Conservation (phyloP, 2,329 filamentous ascomycete species). For the Cephalotrichum gorgonifer region DNA sequence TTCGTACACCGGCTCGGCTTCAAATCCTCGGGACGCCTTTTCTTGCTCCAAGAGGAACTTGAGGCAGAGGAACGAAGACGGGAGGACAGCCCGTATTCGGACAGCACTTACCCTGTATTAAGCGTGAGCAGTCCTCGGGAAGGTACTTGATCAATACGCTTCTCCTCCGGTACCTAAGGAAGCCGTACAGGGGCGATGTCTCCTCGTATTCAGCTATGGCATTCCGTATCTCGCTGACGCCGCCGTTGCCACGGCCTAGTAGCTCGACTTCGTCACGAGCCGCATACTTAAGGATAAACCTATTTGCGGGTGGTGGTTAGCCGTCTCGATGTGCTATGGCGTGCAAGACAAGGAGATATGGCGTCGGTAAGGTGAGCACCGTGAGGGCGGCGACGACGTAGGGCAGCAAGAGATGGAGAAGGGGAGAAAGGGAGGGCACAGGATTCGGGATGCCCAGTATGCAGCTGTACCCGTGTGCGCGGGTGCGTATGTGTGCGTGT, state of each 20-base stretch:
- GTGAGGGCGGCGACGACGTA: neutral
- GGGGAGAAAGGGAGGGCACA: neutral
- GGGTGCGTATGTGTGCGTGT: neutral
- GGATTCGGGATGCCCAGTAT: neutral
- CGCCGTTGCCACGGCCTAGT: conserved; percentile 65
- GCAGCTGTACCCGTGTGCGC: neutral
- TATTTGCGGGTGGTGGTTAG: conserved; percentile 24
- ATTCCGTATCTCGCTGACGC: conserved; percentile 73
- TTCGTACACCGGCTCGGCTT: neutral
- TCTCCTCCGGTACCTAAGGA: conserved; percentile 78
- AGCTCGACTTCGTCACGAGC: conserved; percentile 82
- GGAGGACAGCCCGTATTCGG: conserved; percentile 4
- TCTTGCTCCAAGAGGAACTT: neutral
- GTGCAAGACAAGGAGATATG: too few relatives aligned
- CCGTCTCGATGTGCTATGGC: neutral
- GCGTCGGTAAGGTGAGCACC: neutral
- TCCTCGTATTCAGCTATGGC: conserved; percentile 72
- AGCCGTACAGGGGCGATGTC: conserved; percentile 80
- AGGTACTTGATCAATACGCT: conserved; percentile 90
- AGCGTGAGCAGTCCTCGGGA: conserved; percentile 78
- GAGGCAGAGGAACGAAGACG: conserved; percentile 1
- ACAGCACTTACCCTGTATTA: conserved; percentile 69
- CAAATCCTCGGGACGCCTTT: neutral
- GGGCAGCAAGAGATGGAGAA: neutral
- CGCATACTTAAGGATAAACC: conserved; percentile 90